Percentiles rank a stretch among this genome's conserved stretches.
Conservation (phyloP, 345 rosid species). For the Melaleuca quinquenervia region DNA sequence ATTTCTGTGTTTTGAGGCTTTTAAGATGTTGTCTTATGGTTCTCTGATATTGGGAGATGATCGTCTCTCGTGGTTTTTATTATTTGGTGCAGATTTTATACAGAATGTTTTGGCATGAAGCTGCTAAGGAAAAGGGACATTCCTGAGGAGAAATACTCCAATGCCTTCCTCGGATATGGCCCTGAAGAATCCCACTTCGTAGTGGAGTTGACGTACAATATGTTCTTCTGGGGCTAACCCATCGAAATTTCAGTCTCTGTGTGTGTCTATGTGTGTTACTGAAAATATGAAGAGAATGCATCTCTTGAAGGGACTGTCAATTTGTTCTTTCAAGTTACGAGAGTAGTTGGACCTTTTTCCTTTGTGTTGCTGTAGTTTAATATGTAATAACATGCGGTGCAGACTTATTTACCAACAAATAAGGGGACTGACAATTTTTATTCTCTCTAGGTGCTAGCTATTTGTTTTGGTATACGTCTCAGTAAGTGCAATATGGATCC, state of each 20-base stretch:
- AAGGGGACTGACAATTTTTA: background rate
- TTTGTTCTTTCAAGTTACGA: background rate
- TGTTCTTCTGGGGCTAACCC: background rate
- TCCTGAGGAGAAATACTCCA: slow-evolving; percentile 86
- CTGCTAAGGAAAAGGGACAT: slow-evolving; percentile 79
- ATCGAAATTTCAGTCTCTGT: too few species aligned
- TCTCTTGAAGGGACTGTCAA: background rate
- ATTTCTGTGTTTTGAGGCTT: background rate
- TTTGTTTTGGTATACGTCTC: background rate
- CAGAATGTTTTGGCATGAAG: slow-evolving; percentile 91
- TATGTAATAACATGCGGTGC: background rate
- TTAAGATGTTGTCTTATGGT: background rate
- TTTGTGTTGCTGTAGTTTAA: background rate
- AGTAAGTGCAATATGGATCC: background rate
- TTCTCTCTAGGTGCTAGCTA: background rate
- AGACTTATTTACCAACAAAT: background rate
- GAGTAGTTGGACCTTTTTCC: background rate
- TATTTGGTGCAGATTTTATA: slow-evolving; percentile 48
- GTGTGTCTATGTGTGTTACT: too few species aligned
- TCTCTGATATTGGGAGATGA: background rate
- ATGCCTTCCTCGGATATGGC: slow-evolving; percentile 91
- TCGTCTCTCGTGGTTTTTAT: background rate
- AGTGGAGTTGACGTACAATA: slow-evolving; percentile 84
- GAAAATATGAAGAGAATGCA: too few species aligned
- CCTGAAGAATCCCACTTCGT: slow-evolving; percentile 73